A percentile compares a stretch with the other conserved stretches of the same genome.
phyloP scores from a whole-genome alignment of 208 protist species.

The Crithidia acanthocephali region DNA sequence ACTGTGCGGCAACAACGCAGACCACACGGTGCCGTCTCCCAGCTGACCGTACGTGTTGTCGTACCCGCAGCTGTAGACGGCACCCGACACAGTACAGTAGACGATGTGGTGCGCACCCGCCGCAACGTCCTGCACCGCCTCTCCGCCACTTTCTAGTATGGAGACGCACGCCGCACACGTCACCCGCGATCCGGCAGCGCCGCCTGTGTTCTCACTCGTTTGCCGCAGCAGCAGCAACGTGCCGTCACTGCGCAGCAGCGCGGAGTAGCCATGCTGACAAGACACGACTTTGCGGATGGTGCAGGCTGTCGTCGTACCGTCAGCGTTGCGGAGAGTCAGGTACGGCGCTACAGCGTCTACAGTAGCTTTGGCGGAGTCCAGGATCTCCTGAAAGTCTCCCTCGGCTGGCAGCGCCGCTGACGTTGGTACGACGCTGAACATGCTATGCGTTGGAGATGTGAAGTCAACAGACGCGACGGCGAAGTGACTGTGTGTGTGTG shows the following conservation, averaged over 20 bases:
- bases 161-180: slow-evolving; percentile 31
- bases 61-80: slow-evolving; percentile 78
- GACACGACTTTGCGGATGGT: slow-evolving; percentile 27
- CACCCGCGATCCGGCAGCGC: not conserved
- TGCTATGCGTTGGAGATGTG: slow-evolving; percentile 2
- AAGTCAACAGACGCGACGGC: not conserved
- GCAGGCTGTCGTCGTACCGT: not conserved
- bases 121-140: slow-evolving; percentile 69
- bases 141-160: slow-evolving; percentile 36
- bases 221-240: slow-evolving; percentile 23
- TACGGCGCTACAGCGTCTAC: slow-evolving; percentile 22
- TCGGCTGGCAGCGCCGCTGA: slow-evolving; percentile 17
- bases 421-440: slow-evolving; percentile 29
- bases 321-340: not conserved
- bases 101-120: slow-evolving; percentile 81
- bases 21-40: slow-evolving; percentile 83
- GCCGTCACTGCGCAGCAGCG: slow-evolving; percentile 33
- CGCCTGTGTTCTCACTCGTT: not conserved
- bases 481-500: too few species aligned
- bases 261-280: slow-evolving; percentile 28
- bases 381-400: slow-evolving; percentile 6
- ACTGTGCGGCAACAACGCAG: not conserved
- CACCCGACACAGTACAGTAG: slow-evolving; percentile 75
- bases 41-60: slow-evolving; percentile 85
- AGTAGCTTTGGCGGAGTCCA: slow-evolving; percentile 25